Base-by-base conservation (phyloP, 2,329 filamentous ascomycete genomes). In the Immersiporthe knoxdaviesiana region DNA sequence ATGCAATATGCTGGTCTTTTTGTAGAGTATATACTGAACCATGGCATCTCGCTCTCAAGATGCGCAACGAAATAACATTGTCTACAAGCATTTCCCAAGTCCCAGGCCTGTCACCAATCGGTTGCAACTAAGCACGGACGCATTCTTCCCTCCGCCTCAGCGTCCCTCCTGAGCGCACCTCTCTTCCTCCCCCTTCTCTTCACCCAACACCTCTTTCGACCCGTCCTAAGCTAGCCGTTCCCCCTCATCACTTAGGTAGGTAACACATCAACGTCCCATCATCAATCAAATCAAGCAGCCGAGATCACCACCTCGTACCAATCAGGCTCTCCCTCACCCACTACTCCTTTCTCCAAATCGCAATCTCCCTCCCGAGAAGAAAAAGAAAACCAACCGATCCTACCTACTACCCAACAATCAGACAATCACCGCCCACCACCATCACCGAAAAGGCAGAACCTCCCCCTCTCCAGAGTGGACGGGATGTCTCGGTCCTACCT, bases 231-330 rank as follows among this genome's bases (percentile, higher is more conserved):
- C 21, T 50, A 50, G 2, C 47, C 18, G n/a, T 50, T 3, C n/a
- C 63, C 76, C 72, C 78, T 75, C 60, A 73, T 79, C 69, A 27
- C 50, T 16, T 27, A 4, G 44, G 44, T 47, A 81, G 72, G 74
- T 82, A 79, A 58, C 78, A 81, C 69, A 78, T 77, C 47, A 83
- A 73, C 11, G 69, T 75, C 0, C 79, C 80, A 2, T 76, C 21
- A n/a, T 47, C 44, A 39, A 7, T 12, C 35, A 35, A 47, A 63
- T 82, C 80, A 18, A 82, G 44, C 59, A 78, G 70, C 58, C 71
- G 67, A 47, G 1, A 74, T 73, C 63, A 83, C 71, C 64, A 79
- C 74, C 68, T 78, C 75, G 58, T 82, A 75, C 58, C 81, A 81
- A 16, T 54, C 50, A 54, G 50, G 10, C 44, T 11, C 18, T 47